Evolutionary conservation across 164 flowering plant species (phyloP), one percentile per base, ranked within the genome.

Genomic region (Vitis amurensis): DNA sequence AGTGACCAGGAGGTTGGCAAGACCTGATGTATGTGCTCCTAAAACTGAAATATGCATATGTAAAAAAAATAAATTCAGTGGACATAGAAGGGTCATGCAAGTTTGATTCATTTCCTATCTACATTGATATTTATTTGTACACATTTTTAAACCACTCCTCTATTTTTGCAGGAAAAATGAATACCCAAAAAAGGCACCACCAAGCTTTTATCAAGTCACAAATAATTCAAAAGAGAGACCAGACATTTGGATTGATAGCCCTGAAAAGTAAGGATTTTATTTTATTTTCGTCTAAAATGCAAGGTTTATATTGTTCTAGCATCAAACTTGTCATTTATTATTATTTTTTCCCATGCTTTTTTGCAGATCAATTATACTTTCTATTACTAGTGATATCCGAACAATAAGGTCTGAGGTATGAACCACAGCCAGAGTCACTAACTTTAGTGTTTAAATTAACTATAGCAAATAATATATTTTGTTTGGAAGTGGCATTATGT

Each of bases 191-290:
- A 91, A 84, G 77, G 63, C 87, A 16, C 78, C 86, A 17, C 99
- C 99, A 63, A 91, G 84, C 72, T 91, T 88, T 77, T 95, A 93
- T 81, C 86, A 86, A 69, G 91, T 91, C 9, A 95, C 99, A 68
- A 89, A 96, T 76, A 75, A 90, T 74, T 87, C 97, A 23, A 96
- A 91, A 80, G 99, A 93, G 82, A 88, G 99, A 74, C 99, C 99
- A 17, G 99, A 96, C 88, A 98, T 96, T 71, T 93, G 99, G 99
- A 81, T 96, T 78, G 98, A 90, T 8, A 91, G 91, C 82, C 99
- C 99, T 70, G 99, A 96, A 79, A 96, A 90, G 96, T 93, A 47
- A 83, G 86, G 49, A 68, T 63, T 47, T 44, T 48, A 23, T 49
- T 15, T 48, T 74, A 50, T 30, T 71, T 65, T 8, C 50, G 11